phyloP scores from a whole-genome alignment of 106 monocot genomes.

The Iris macrosiphon region DNA sequence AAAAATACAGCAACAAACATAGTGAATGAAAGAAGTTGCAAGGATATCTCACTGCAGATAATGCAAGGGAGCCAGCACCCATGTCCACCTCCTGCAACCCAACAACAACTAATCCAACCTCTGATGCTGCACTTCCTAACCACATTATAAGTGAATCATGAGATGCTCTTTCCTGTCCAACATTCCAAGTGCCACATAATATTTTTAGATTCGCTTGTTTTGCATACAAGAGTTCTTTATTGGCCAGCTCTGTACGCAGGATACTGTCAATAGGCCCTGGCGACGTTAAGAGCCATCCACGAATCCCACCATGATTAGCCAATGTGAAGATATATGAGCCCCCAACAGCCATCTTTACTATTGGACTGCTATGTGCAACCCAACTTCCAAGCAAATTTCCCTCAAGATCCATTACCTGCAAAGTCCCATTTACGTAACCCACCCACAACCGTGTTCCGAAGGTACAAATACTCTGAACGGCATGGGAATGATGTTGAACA shows the following conservation, averaged over 20 bases:
- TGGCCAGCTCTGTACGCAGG: conserved; percentile 24
- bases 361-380: conserved; percentile 43
- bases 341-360: conserved; percentile 42
- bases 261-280: conserved; percentile 48
- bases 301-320: conserved; percentile 51
- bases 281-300: conserved; percentile 46
- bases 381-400: conserved; percentile 50
- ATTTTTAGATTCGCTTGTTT: conserved; percentile 37
- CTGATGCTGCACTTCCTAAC: conserved; percentile 33
- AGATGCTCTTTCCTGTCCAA: conserved; percentile 60
- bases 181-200: conserved; percentile 59
- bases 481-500: conserved; percentile 27
- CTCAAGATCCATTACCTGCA: conserved; percentile 46
- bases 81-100: conserved; percentile 71
- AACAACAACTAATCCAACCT: conserved; percentile 51
- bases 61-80: conserved; percentile 66
- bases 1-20: neutral
- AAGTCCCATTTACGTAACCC: conserved; percentile 42
- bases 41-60: conserved; percentile 38
- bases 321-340: conserved; percentile 45
- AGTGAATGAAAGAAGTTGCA: neutral
- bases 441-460: conserved; percentile 42
- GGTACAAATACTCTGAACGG: conserved; percentile 31
- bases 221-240: conserved; percentile 26
- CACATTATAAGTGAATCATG: conserved; percentile 37